Conservation (phyloP, 2,329 filamentous ascomycete genomes). For the Colletotrichum australisinense region DNA sequence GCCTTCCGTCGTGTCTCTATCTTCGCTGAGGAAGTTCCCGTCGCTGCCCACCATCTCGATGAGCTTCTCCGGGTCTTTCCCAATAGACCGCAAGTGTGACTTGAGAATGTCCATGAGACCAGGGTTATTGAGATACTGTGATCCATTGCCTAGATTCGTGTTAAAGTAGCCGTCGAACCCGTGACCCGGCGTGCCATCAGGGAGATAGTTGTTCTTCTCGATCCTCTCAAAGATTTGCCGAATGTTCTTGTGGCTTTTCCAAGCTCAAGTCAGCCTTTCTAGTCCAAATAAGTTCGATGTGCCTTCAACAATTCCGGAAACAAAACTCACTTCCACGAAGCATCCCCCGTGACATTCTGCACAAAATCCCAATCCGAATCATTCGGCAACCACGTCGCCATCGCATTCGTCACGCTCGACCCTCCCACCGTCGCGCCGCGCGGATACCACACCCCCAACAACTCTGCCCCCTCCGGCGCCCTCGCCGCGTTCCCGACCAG, state of each 20-base stretch:
- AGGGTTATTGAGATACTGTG: slow-evolving; percentile 40
- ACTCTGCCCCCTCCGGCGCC: slow-evolving; percentile 49
- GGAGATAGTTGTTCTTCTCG: slow-evolving; percentile 56
- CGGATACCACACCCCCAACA: slow-evolving; percentile 58
- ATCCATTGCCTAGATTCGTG: slow-evolving; percentile 39
- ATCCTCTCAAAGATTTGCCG: slow-evolving; percentile 52
- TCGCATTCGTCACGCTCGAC: slow-evolving; percentile 69
- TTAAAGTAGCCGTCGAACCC: slow-evolving; percentile 49
- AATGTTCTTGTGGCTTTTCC: slow-evolving; percentile 50
- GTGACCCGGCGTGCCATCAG: slow-evolving; percentile 50
- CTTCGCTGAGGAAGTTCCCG: slow-evolving; percentile 40
- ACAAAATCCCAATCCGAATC: slow-evolving; percentile 70
- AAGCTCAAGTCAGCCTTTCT: neutral
- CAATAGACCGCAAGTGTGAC: slow-evolving; percentile 36
- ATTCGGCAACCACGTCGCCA: slow-evolving; percentile 68
- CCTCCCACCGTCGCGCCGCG: slow-evolving; percentile 58
- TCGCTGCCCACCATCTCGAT: slow-evolving; percentile 44
- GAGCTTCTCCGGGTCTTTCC: slow-evolving; percentile 31
- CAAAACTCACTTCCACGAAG: slow-evolving; percentile 58
- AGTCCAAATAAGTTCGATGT: neutral
- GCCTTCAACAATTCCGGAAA: no score
- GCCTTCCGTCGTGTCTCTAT: slow-evolving; percentile 40
- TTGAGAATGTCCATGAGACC: slow-evolving; percentile 10
- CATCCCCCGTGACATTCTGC: slow-evolving; percentile 67
- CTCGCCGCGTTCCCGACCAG: slow-evolving; percentile 37